Evolutionary conservation across 2,329 filamentous ascomycete species (phyloP).

Genomic region (Venturia pyrina): DNA sequence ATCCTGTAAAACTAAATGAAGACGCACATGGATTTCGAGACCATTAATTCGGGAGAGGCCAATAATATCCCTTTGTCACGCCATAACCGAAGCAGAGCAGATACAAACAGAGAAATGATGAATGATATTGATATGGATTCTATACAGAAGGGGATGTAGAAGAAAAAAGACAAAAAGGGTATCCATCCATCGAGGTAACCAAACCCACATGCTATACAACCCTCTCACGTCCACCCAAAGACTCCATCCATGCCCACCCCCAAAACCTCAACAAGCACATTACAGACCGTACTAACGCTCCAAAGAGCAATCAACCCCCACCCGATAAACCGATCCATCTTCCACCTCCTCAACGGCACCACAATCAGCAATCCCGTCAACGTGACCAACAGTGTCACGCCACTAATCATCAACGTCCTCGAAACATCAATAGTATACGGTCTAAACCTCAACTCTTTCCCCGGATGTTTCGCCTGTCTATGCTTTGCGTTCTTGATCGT

Average conservation of each 20-base stretch:
- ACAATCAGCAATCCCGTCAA: slow-evolving; percentile 66
- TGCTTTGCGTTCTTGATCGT: slow-evolving; percentile 61
- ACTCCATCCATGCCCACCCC: not conserved
- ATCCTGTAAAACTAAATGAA: too few species aligned
- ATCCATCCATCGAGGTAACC: not conserved
- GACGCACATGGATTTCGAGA: too few species aligned
- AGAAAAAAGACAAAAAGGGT: not conserved
- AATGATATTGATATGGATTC: not conserved
- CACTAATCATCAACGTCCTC: slow-evolving; percentile 75
- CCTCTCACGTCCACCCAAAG: not conserved
- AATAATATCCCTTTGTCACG: too few species aligned
- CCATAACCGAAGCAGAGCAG: too few species aligned
- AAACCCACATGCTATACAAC: not conserved
- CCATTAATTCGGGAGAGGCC: too few species aligned
- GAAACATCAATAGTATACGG: slow-evolving; percentile 78
- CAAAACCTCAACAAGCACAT: slow-evolving; percentile 66
- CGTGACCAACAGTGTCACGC: slow-evolving; percentile 72
- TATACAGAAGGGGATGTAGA: not conserved
- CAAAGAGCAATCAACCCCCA: slow-evolving; percentile 72
- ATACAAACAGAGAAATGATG: not conserved
- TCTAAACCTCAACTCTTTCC: slow-evolving; percentile 53
- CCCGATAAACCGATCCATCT: slow-evolving; percentile 66
- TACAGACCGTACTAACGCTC: slow-evolving; percentile 68
- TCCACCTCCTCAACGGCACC: slow-evolving; percentile 79
- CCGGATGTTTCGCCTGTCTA: slow-evolving; percentile 57